Conservation (phyloP, 495 filamentous ascomycete species). For the Poronia punctata region DNA sequence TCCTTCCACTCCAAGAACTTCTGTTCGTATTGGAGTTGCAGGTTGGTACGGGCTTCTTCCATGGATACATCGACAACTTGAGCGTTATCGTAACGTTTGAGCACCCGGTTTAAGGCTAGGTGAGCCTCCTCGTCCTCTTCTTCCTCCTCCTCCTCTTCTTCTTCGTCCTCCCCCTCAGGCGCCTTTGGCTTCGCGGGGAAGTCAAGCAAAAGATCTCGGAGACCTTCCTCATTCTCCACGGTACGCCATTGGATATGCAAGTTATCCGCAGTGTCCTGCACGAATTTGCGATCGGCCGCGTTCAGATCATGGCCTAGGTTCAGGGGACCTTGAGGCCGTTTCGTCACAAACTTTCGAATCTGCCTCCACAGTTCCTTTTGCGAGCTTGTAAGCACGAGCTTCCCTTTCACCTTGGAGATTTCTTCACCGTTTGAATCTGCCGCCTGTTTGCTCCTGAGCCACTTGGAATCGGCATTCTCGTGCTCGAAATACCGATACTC, state of each 20-base stretch:
- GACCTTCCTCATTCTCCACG: slow-evolving; percentile 66
- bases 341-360: slow-evolving; percentile 74
- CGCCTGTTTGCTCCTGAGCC: slow-evolving; percentile 80
- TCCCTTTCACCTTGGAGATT: slow-evolving; percentile 55
- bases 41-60: slow-evolving; percentile 67
- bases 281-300: slow-evolving; percentile 84
- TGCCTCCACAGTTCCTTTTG: slow-evolving; percentile 75
- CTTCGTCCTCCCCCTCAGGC: slow-evolving; percentile 49
- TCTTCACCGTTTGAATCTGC: slow-evolving; percentile 45
- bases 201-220: slow-evolving; percentile 69
- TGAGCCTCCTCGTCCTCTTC: slow-evolving; percentile 84
- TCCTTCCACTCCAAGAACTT: slow-evolving; percentile 91
- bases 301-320: slow-evolving; percentile 69
- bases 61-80: slow-evolving; percentile 72
- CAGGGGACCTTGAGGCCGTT: slow-evolving; percentile 46
- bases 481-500: slow-evolving; percentile 89
- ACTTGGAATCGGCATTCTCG: slow-evolving; percentile 79
- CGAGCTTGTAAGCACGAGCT: slow-evolving; percentile 66
- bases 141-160: slow-evolving; percentile 73
- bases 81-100: slow-evolving; percentile 85
- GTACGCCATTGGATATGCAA: slow-evolving; percentile 79
- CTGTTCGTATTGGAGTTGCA: slow-evolving; percentile 75
- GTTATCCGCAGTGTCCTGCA: slow-evolving; percentile 77
- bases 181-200: slow-evolving; percentile 51
- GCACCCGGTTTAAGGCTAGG: slow-evolving; percentile 71